A percentile compares a stretch with the other conserved stretches of the same genome.
Conservation (phyloP, 2,329 filamentous ascomycete species). For the Raffaelea ambrosiae region DNA sequence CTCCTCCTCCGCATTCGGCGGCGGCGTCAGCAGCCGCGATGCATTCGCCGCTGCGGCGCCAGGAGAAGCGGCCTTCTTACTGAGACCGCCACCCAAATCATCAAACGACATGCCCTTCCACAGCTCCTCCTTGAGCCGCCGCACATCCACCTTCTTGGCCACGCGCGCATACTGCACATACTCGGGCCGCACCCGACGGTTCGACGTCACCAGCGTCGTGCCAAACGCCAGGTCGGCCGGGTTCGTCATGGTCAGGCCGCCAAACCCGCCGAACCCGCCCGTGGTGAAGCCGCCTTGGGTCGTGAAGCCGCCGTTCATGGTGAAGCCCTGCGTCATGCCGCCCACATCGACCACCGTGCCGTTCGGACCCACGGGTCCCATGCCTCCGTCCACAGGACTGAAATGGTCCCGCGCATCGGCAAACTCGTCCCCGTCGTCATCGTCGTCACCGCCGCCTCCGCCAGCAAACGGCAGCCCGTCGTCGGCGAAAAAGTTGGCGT, state of each 20-base stretch:
- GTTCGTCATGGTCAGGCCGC: slow-evolving; percentile 34
- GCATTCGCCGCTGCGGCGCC: neutral
- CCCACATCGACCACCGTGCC: slow-evolving; percentile 17
- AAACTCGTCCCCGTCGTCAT: slow-evolving; percentile 57
- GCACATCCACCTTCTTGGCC: slow-evolving; percentile 63
- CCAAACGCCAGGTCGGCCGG: slow-evolving; percentile 45
- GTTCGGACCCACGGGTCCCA: neutral
- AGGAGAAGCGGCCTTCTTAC: slow-evolving; percentile 27
- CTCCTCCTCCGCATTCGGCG: slow-evolving; percentile 1
- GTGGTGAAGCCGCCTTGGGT: slow-evolving; percentile 28
- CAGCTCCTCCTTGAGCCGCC: slow-evolving; percentile 60
- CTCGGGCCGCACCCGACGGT: slow-evolving; percentile 53
- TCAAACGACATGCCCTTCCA: slow-evolving; percentile 60
- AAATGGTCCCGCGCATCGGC: slow-evolving; percentile 75
- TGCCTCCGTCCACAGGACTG: slow-evolving; percentile 48
- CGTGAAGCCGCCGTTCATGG: slow-evolving; percentile 36
- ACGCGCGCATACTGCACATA: slow-evolving; percentile 64
- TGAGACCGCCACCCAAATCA: slow-evolving; percentile 22
- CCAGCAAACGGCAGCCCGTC: slow-evolving; percentile 64
- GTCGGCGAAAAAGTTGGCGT: slow-evolving; percentile 96
- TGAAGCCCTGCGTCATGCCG: slow-evolving; percentile 35
- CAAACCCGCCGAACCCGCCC: slow-evolving; percentile 22
- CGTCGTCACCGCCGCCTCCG: slow-evolving; percentile 60
- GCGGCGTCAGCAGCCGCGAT: slow-evolving; percentile 13
- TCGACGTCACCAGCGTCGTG: slow-evolving; percentile 59